phyloP scores from a whole-genome alignment of 169 alveolate species.

The Theileria orientalis region DNA sequence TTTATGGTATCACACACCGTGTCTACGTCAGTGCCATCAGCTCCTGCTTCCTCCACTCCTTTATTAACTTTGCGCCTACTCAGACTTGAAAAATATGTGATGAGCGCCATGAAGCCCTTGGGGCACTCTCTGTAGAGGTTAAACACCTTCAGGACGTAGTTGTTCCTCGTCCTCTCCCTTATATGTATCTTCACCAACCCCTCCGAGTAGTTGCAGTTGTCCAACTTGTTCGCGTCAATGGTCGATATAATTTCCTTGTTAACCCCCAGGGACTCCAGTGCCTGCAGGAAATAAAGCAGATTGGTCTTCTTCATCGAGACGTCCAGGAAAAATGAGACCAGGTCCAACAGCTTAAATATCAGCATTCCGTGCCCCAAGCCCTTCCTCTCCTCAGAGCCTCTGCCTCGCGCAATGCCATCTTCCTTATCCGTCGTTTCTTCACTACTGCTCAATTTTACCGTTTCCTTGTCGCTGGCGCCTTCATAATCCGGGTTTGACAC shows the following conservation, averaged over 20 bases:
- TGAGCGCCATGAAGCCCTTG: slow-evolving; percentile 31
- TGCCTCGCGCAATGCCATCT: too few species aligned
- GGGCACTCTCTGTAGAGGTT: slow-evolving; percentile 53
- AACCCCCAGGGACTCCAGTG: slow-evolving; percentile 34
- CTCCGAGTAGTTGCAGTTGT: slow-evolving; percentile 52
- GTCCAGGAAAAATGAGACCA: slow-evolving; percentile 38
- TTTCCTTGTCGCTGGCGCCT: too few species aligned
- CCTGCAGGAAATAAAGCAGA: slow-evolving; percentile 20
- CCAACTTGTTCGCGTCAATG: slow-evolving; percentile 62
- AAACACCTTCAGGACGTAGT: slow-evolving; percentile 43
- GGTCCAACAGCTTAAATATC: slow-evolving; percentile 39
- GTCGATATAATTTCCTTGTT: slow-evolving; percentile 50
- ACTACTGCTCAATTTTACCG: too few species aligned
- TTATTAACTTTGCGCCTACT: neutral
- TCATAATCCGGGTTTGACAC: too few species aligned
- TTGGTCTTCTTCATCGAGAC: neutral
- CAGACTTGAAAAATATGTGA: too few species aligned
- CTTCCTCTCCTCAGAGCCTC: neutral
- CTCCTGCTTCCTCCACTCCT: neutral
- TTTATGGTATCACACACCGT: neutral
- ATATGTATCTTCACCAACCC: slow-evolving; percentile 47
- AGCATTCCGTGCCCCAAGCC: neutral
- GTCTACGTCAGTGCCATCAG: neutral
- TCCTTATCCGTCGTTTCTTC: too few species aligned
- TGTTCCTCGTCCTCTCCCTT: slow-evolving; percentile 55